Percentiles rank a stretch among this genome's conserved stretches.
Evolutionary conservation across 257 asterid genomes (phyloP).

Genomic region (Primulina tabacum): DNA sequence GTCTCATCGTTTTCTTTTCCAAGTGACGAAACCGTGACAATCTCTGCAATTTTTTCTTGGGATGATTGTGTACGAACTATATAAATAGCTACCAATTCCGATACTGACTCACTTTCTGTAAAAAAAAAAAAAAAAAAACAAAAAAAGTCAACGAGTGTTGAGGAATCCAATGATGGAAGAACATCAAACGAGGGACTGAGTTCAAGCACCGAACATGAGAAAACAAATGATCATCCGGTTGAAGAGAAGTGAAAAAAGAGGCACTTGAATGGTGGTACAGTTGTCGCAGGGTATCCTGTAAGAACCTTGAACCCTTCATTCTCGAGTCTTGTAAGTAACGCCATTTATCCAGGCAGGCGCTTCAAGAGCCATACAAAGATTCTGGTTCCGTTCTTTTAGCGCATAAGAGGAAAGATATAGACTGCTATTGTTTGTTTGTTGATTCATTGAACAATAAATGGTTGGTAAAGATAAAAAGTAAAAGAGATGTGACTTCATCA

Average conservation of each 20-base stretch:
- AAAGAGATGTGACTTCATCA: background rate
- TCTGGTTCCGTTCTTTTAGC: slow-evolving; percentile 14
- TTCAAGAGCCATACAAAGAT: slow-evolving; percentile 23
- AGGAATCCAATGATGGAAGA: slow-evolving; percentile 51
- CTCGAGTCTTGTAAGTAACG: background rate
- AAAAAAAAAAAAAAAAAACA: background rate
- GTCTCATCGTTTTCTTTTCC: background rate
- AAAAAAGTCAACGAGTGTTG: slow-evolving; percentile 41
- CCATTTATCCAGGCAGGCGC: background rate
- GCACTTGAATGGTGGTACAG: slow-evolving; percentile 5
- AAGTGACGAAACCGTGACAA: background rate
- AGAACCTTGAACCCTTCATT: background rate
- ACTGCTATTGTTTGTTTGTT: slow-evolving; percentile 26
- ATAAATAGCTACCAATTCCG: background rate
- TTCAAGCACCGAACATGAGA: slow-evolving; percentile 30
- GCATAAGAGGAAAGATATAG: slow-evolving; percentile 13
- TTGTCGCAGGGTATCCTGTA: background rate
- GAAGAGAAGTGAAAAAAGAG: slow-evolving; percentile 40
- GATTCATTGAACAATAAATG: slow-evolving; percentile 29
- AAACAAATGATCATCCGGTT: slow-evolving; percentile 44
- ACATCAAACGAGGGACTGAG: slow-evolving; percentile 27
- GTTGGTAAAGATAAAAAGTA: background rate
- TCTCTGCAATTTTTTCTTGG: background rate
- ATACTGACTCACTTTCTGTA: background rate
- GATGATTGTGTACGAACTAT: background rate